Base-by-base conservation (phyloP, 2,329 filamentous ascomycete genomes). In the Balansia obtecta region DNA sequence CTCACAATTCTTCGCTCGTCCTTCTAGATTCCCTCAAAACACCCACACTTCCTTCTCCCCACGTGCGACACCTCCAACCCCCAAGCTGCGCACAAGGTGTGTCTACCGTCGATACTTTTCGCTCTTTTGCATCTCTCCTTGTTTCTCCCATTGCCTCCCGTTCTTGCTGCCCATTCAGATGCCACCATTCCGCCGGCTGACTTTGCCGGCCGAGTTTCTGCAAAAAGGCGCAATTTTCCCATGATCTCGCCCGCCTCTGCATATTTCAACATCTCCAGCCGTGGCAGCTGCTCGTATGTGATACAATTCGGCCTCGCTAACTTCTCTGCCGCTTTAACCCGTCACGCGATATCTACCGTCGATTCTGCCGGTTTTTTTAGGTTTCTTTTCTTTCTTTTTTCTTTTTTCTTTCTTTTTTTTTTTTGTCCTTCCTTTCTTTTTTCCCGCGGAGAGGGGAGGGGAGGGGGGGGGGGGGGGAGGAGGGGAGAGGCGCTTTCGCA, bases 31-130 rank as follows among this genome's bases (percentile, higher is more conserved):
- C 34, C 34, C 34, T 37, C 34, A 37, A 12, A 37, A 12, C 34
- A 37, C 48, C 50, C 38, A 37, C 42, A 49, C 46, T 42, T 37
- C 50, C 50, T 52, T 52, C 50, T 34, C 48, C 40, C 48, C 48
- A 50, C 48, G 42, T 50, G 48, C 48, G 42, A 50, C 48, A 10
- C 41, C 30, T 38, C 34, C 15, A 42, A 27, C 27, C 27, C 39
- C 47, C 38, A 22, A 42, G n/a, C 16, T 16, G 47, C 41, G 16
- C 40, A 20, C 27, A 38, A n/a, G n/a, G 33, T 48, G 7, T 37
- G 39, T 52, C 41, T 50, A 34, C 48, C 46, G 48, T 46, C 33
- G 13, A 43, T 32, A 47, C 5, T 20, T 33, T 27, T 50, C 40
- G 46, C 10, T 44, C 38, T 42, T 55, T 53, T 37, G 43, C 13